Conservation (phyloP, 805 yeast genomes). For the Candida boleticola region DNA sequence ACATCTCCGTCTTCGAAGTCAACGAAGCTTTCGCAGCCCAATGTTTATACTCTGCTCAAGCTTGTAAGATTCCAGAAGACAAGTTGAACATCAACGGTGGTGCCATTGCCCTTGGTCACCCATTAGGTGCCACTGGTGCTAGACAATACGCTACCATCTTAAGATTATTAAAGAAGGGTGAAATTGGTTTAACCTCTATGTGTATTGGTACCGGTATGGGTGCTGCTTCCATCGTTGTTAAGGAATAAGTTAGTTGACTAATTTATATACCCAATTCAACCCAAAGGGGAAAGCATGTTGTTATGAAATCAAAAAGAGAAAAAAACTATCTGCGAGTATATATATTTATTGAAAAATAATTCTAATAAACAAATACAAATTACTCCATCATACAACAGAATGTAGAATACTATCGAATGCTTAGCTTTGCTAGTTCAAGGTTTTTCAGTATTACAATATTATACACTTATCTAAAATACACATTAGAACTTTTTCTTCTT, state of each 20-base stretch:
- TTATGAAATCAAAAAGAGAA: too few relatives aligned
- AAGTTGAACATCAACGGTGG: constrained; percentile 92
- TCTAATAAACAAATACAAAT: too few relatives aligned
- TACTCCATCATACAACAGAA: too few relatives aligned
- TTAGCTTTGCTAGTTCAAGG: too few relatives aligned
- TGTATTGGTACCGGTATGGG: constrained; percentile 99
- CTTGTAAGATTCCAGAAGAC: constrained; percentile 59
- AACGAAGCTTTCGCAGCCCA: constrained; percentile 98
- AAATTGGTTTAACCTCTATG: constrained; percentile 92
- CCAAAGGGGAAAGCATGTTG: too few relatives aligned
- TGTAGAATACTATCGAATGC: too few relatives aligned
- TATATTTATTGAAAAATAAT: too few relatives aligned
- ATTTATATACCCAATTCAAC: not conserved
- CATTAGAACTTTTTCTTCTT: constrained; percentile 23
- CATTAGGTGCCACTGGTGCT: constrained; percentile 66
- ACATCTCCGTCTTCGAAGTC: constrained; percentile 77
- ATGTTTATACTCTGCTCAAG: constrained; percentile 71
- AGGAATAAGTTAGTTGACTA: constrained; percentile 59
- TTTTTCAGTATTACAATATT: too few relatives aligned
- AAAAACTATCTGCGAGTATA: too few relatives aligned
- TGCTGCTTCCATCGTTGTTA: constrained; percentile 84
- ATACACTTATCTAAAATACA: constrained; percentile 18
- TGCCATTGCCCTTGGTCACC: constrained; percentile 95
- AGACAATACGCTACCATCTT: constrained; percentile 89
- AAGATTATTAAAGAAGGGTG: constrained; percentile 73